phyloP scores from a whole-genome alignment of 768 basidiomycete genomes.

The Floccularia luteovirens region DNA sequence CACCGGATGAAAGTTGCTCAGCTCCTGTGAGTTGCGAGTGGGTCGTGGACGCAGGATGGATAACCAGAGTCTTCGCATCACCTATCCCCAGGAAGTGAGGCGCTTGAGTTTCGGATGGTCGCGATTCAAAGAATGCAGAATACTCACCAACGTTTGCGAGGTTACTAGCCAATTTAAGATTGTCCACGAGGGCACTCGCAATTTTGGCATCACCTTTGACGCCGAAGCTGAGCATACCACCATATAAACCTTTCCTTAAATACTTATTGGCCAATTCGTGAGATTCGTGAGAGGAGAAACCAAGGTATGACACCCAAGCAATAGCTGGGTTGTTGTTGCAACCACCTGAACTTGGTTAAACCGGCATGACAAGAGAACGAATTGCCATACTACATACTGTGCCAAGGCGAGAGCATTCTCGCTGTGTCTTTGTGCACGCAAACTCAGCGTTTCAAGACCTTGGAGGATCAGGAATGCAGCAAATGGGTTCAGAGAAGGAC shows the following conservation, averaged over 20 bases:
- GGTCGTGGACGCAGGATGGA: slow-evolving; percentile 74
- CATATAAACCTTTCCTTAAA: slow-evolving; percentile 47
- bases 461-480: slow-evolving; percentile 70
- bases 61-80: slow-evolving; percentile 76
- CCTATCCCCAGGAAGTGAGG: slow-evolving; percentile 69
- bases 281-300: slow-evolving; percentile 53
- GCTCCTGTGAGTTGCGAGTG: slow-evolving; percentile 59
- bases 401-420: slow-evolving; percentile 69
- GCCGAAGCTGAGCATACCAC: slow-evolving; percentile 71
- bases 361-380: neutral
- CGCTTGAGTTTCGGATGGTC: no score
- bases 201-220: slow-evolving; percentile 43
- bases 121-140: no score
- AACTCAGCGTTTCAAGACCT: slow-evolving; percentile 69
- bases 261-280: slow-evolving; percentile 50
- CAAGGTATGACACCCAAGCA: slow-evolving; percentile 74
- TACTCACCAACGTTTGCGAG: slow-evolving; percentile 74
- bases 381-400: slow-evolving; percentile 15
- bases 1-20: slow-evolving; percentile 58
- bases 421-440: slow-evolving; percentile 64
- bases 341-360: slow-evolving; percentile 38
- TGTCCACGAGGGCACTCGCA: slow-evolving; percentile 62
- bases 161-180: slow-evolving; percentile 60
- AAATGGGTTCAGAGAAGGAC: slow-evolving; percentile 62
- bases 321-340: slow-evolving; percentile 60